Conservation (phyloP, 768 basidiomycete species). For the Phanerochaete sordida region DNA sequence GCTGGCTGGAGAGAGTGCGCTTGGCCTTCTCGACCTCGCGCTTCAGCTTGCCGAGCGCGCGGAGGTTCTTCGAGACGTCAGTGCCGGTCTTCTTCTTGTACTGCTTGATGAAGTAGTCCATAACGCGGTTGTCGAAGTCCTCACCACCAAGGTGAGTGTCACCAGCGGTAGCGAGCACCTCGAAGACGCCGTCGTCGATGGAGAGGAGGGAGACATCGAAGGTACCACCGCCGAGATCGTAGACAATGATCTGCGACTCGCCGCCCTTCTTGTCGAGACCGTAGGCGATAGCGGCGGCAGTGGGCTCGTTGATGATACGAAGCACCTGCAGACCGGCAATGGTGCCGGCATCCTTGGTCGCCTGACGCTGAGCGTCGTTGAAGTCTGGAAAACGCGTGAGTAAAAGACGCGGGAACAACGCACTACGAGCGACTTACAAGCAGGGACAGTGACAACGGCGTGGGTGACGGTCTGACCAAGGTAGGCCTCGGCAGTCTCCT, state of each 20-base stretch:
- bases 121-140: slow-evolving; percentile 63
- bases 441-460: slow-evolving; percentile 97
- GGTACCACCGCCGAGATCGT: slow-evolving; percentile 57
- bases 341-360: slow-evolving; percentile 74
- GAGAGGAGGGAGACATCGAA: slow-evolving; percentile 51
- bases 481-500: slow-evolving; percentile 98
- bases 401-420: slow-evolving; percentile 15
- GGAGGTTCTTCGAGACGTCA: slow-evolving; percentile 55
- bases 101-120: slow-evolving; percentile 63
- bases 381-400: slow-evolving; percentile 52
- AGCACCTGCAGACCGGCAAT: slow-evolving; percentile 45
- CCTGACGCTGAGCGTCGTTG: slow-evolving; percentile 99
- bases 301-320: slow-evolving; percentile 48
- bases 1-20: slow-evolving; percentile 79
- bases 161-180: slow-evolving; percentile 57
- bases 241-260: slow-evolving; percentile 49
- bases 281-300: slow-evolving; percentile 47
- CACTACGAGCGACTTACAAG: slow-evolving; percentile 51
- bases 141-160: slow-evolving; percentile 52
- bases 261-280: slow-evolving; percentile 42
- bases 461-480: slow-evolving; percentile 95
- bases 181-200: slow-evolving; percentile 59
- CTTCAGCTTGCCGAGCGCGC: slow-evolving; percentile 67
- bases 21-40: slow-evolving; percentile 73
- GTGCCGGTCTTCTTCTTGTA: slow-evolving; percentile 66